Evolutionary conservation across 1,139 yeast genomes (phyloP).

Genomic region (Protomyces pachydermus): DNA sequence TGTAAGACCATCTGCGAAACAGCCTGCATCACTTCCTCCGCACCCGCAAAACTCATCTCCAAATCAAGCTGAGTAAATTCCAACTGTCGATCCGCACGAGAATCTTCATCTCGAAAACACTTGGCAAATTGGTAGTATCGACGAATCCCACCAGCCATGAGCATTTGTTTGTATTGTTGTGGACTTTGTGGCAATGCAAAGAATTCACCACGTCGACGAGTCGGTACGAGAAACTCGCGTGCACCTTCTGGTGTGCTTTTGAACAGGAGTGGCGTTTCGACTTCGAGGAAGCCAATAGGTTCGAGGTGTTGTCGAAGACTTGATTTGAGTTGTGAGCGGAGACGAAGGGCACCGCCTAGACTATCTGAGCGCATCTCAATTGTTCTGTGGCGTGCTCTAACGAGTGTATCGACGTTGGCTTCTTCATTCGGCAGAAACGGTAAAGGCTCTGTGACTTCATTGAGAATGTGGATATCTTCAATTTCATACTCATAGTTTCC

Average conservation of each 20-base stretch:
- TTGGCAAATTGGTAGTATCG: slow-evolving; percentile 84
- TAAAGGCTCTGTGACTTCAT: slow-evolving; percentile 52
- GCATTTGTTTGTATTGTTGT: slow-evolving; percentile 88
- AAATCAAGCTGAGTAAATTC: slow-evolving; percentile 94
- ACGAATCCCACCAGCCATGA: slow-evolving; percentile 90
- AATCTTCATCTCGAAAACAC: slow-evolving; percentile 93
- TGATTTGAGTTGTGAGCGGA: slow-evolving; percentile 58
- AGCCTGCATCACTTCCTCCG: slow-evolving; percentile 60
- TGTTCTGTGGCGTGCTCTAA: slow-evolving; percentile 72
- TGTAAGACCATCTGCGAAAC: slow-evolving; percentile 54
- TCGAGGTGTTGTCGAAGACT: slow-evolving; percentile 52
- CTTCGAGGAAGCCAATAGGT: slow-evolving; percentile 56
- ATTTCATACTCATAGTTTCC: slow-evolving; percentile 55
- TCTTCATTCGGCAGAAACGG: slow-evolving; percentile 62
- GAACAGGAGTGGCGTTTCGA: slow-evolving; percentile 88
- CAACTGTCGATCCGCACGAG: slow-evolving; percentile 92
- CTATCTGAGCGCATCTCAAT: slow-evolving; percentile 64
- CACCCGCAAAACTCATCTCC: slow-evolving; percentile 81
- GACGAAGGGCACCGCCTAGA: slow-evolving; percentile 45
- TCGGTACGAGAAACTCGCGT: slow-evolving; percentile 88
- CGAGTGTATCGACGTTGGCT: slow-evolving; percentile 43
- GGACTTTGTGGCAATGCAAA: slow-evolving; percentile 97
- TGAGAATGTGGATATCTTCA: slow-evolving; percentile 51
- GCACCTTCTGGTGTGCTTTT: slow-evolving; percentile 99
- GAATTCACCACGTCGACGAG: slow-evolving; percentile 56